Evolutionary conservation across 2,329 filamentous ascomycete genomes (phyloP).

Genomic region (Talaromyces amestolkiae): DNA sequence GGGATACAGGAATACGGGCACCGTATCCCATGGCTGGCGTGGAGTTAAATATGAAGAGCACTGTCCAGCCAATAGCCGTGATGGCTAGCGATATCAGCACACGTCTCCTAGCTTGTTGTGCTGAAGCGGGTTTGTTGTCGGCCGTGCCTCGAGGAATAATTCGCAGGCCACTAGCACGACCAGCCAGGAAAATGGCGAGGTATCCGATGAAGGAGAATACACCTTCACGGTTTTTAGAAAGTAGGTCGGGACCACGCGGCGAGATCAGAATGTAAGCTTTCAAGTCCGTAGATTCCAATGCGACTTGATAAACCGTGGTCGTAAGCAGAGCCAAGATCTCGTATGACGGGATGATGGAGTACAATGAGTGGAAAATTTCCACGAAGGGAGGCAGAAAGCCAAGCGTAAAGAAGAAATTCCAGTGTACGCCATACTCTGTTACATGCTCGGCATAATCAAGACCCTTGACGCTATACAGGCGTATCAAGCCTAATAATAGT

Average conservation of each 20-base stretch:
- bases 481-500: conserved; percentile 72
- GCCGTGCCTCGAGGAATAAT: conserved; percentile 65
- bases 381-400: conserved; percentile 85
- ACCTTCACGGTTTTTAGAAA: conserved; percentile 91
- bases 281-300: conserved; percentile 72
- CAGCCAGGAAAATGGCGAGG: conserved; percentile 87
- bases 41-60: conserved; percentile 68
- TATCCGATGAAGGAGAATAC: conserved; percentile 95
- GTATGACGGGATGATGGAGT: conserved; percentile 71
- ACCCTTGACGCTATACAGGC: conserved; percentile 86
- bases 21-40: conserved; percentile 68
- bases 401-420: conserved; percentile 99
- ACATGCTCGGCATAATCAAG: conserved; percentile 96
- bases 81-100: conserved; percentile 63
- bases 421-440: conserved; percentile 95
- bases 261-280: conserved; percentile 81
- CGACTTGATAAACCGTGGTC: conserved; percentile 67
- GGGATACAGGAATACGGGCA: conserved; percentile 67
- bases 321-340: conserved; percentile 70
- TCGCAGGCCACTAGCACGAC: conserved; percentile 77
- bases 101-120: conserved; percentile 48
- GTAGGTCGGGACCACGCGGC: conserved; percentile 67
- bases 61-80: conserved; percentile 67
- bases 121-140: conserved; percentile 39
- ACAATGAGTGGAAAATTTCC: conserved; percentile 72